Evolutionary conservation across 225 moss, liverwort and hornwort species (phyloP), one percentile per base, ranked within the genome.

Genomic region (Thuidium tamariscinum): DNA sequence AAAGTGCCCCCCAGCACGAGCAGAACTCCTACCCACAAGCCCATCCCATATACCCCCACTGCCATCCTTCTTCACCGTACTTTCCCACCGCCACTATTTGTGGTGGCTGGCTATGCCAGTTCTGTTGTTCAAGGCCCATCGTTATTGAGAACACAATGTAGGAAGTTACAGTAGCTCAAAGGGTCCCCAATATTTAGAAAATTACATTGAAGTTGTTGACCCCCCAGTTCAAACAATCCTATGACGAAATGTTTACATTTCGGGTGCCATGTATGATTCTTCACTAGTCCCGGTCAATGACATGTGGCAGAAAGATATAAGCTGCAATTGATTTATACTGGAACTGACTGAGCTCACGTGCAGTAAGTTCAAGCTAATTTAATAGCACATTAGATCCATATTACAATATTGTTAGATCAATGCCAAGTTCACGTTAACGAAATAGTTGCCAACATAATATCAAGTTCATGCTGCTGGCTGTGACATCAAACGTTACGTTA

Each of bases 41-140:
- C 75, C 60, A 81, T 56, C 52, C 76, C 44, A 70, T 66, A 44
- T 46, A 61, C 87, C 34, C 34, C 78, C 36, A 81, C 85, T 46
- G 83, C 85, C 93, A 93, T 93, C 84, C 42, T 86, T 52, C 83
- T 79, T 79, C 87, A 21, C 75, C 59, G 72, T 55, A 6, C 74
- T 60, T 74, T 77, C 62, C 59, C 73, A 77, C 76, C 61, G 42
- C 30, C 71, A 62, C 77, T 57, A 11, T n/a, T 75, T 76, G 44
- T 51, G 66, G 29, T 67, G 52, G 55, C 67, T 57, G 52, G 52
- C 44, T 66, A 34, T 62, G 55, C 71, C 84, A 80, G 18, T 84
- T 79, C 83, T 86, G 75, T 15, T 16, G 27, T 83, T 74, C 69
- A 80, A 61, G 13, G 17, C 78, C 59, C 51, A 64, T 59, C 34